A percentile compares a stretch with the other conserved stretches of the same genome.
These are phyloP conservation scores for Berkeleyomyces basicola DNA, from an alignment of 2,329 filamentous ascomycete genomes.

Conservation along the genomic window DNA sequence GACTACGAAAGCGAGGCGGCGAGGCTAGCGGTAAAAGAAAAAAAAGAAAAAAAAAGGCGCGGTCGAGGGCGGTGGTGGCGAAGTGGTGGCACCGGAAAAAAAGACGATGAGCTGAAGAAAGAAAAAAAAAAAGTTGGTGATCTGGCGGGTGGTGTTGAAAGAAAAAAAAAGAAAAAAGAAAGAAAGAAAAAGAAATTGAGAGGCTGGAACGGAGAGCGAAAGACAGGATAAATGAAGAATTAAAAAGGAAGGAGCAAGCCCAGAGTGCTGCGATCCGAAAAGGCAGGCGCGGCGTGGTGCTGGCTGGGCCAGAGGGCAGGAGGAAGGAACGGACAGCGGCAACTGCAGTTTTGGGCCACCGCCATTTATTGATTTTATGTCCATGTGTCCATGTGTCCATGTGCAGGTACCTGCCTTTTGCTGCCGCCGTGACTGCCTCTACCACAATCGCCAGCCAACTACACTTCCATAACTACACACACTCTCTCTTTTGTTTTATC, in stretches of 20 bases:
- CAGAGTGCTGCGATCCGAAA: not conserved
- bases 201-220: not conserved
- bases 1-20: too few species aligned
- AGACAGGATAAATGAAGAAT: not conserved
- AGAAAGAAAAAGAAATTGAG: slow-evolving; percentile 1
- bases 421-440: too few species aligned
- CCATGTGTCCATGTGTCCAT: not conserved
- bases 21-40: not conserved
- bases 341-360: not conserved
- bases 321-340: not conserved
- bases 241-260: not conserved
- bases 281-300: not conserved
- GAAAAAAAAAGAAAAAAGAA: not conserved
- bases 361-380: not conserved
- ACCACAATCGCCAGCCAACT: too few species aligned
- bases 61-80: not conserved
- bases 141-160: not conserved
- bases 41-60: not conserved
- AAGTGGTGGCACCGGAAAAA: not conserved
- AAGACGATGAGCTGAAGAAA: not conserved
- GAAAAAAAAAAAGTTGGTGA: not conserved
- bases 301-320: not conserved
- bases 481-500: not conserved
- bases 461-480: too few species aligned
- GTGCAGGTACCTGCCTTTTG: not conserved